Evolutionary conservation across 2,329 filamentous ascomycete genomes (phyloP).

Genomic region (Aspergillus neotritici): DNA sequence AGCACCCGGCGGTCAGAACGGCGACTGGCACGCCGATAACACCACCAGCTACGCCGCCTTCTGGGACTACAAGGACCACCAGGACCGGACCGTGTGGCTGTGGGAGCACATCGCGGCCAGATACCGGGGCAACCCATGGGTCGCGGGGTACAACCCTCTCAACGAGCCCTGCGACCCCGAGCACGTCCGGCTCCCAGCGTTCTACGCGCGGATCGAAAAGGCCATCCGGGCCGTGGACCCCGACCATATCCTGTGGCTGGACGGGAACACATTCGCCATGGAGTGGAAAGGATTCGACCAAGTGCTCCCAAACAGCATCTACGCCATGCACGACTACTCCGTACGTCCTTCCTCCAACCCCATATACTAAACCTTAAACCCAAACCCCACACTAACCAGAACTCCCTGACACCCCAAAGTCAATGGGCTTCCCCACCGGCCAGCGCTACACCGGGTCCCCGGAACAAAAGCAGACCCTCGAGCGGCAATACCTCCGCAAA

Average conservation of each 20-base stretch:
- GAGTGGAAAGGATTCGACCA: slow-evolving; percentile 43
- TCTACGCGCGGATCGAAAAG: slow-evolving; percentile 45
- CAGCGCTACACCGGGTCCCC: slow-evolving; percentile 37
- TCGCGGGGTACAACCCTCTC: slow-evolving; percentile 51
- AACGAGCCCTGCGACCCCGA: slow-evolving; percentile 49
- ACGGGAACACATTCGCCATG: slow-evolving; percentile 43
- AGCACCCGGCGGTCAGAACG: slow-evolving; percentile 47
- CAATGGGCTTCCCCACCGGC: slow-evolving; percentile 41
- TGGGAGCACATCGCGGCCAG: slow-evolving; percentile 45
- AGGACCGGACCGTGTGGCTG: slow-evolving; percentile 47
- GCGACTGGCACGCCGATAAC: slow-evolving; percentile 49
- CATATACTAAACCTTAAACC: background rate
- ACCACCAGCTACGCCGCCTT: slow-evolving; percentile 43
- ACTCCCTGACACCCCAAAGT: slow-evolving; percentile 13
- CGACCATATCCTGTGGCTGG: slow-evolving; percentile 43
- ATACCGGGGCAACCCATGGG: slow-evolving; percentile 43
- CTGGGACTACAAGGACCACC: slow-evolving; percentile 49
- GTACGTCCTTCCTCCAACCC: slow-evolving; percentile 12
- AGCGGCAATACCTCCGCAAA: slow-evolving; percentile 44
- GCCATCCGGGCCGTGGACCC: slow-evolving; percentile 44
- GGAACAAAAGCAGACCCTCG: slow-evolving; percentile 38
- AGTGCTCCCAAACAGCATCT: slow-evolving; percentile 43
- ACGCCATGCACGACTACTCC: slow-evolving; percentile 43
- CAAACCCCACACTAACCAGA: background rate
- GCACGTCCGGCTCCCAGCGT: slow-evolving; percentile 42